Evolutionary conservation across 306 rosid genomes (phyloP).

Genomic region (Fragaria iinumae): DNA sequence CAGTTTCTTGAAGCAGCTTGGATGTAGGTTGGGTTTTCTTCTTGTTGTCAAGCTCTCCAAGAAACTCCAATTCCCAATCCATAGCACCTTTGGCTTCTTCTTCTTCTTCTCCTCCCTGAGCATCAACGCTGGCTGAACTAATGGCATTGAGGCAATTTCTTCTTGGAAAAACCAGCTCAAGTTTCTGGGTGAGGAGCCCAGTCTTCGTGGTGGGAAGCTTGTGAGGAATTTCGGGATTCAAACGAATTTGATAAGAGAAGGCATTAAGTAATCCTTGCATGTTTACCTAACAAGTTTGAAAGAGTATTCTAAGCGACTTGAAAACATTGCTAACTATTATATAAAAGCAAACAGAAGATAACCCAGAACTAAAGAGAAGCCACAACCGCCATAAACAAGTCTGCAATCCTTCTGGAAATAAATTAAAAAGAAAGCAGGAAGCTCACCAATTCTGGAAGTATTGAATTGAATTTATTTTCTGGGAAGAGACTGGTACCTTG

Average conservation of each 20-base stretch:
- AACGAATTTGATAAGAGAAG: conserved; percentile 47
- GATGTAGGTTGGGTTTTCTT: conserved; percentile 45
- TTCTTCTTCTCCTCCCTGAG: conserved; percentile 38
- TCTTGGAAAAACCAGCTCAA: conserved; percentile 22
- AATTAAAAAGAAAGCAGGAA: not conserved
- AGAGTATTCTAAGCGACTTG: not conserved
- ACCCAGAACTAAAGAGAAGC: not conserved
- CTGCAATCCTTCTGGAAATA: too few relatives aligned
- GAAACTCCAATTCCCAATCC: conserved; percentile 76
- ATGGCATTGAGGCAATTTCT: conserved; percentile 24
- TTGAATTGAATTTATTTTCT: not conserved
- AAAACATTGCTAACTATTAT: too few relatives aligned
- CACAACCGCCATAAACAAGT: not conserved
- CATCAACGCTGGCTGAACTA: conserved; percentile 21
- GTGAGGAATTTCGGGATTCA: conserved; percentile 32
- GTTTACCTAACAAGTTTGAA: conserved; percentile 9
- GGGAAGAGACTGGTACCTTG: not conserved
- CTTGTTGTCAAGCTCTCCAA: conserved; percentile 64
- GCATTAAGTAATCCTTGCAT: conserved; percentile 60
- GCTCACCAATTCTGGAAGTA: not conserved
- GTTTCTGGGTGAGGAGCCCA: conserved; percentile 29
- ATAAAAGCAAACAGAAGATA: not conserved
- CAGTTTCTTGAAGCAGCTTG: conserved; percentile 51
- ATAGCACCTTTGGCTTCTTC: conserved; percentile 24
- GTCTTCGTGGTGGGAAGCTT: conserved; percentile 30